Evolutionary conservation across 805 yeast genomes (phyloP), one percentile per base, ranked within the genome.

Genomic region (Dipodascus geniculatus): DNA sequence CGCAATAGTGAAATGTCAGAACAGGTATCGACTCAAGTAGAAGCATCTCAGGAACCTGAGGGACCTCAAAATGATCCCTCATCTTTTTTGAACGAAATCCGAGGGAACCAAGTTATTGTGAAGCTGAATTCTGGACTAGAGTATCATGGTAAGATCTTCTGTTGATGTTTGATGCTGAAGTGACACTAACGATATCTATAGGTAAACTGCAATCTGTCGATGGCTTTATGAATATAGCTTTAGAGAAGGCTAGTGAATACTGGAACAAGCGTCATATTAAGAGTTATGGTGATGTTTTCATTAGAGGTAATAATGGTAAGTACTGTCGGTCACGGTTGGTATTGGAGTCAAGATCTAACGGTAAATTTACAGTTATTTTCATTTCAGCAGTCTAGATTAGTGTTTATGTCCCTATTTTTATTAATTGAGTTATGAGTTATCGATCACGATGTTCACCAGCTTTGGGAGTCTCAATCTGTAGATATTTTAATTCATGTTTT

Each of bases 171-270:
- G 19, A 49, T 42, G 16, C 11, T 24, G 35, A 17, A 19, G 22
- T 28, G 6, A n/a, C n/a, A 6, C 33, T 28, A 11, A 28, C 33
- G 6, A 6, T 28, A 6, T 6, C n/a, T 6, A 6, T 23, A 47
- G 49, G 49, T 3, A 47, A 47, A 51, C 75, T 87, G 58, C 91
- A 87, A 61, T 87, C 96, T 44, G 90, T 93, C 55, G 99, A 93
- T 66, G 98, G 98, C 6, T 93, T 83, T 72, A 89, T 93, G 96
- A 93, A 93, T 70, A 84, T 93, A 50, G 95, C 91, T 1, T 75
- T 93, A 58, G 88, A 85, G 53, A 77, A 82, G 56, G 81, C 95
- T 2, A 74, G 79, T 49, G 99, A 93, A 65, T 68, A 70, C 48
- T 78, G 79, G 33, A 70, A 72, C 52, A 78, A 77, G 3, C 73